Conservation (phyloP, 2,329 filamentous ascomycete genomes). For the Eutypa lata region DNA sequence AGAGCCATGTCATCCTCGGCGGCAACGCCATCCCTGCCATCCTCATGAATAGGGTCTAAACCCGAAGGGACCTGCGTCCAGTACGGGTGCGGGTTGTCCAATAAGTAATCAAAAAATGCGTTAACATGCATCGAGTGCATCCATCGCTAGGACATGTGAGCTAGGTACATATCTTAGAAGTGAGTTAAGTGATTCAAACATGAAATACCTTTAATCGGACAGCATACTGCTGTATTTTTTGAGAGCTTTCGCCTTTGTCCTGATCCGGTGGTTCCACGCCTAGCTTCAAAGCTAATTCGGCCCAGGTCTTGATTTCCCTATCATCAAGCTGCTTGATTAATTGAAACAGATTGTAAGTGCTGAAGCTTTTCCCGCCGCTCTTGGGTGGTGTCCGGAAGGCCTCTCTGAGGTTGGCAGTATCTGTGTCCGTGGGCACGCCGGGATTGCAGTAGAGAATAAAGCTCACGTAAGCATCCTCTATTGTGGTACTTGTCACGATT, state of each 20-base stretch:
- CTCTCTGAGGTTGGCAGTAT: slow-evolving; percentile 69
- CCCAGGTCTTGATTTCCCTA: slow-evolving; percentile 91
- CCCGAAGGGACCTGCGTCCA: slow-evolving; percentile 71
- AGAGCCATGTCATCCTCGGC: slow-evolving; percentile 87
- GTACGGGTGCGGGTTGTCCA: slow-evolving; percentile 75
- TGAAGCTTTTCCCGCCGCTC: slow-evolving; percentile 84
- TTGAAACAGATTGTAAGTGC: slow-evolving; percentile 71
- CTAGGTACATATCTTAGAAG: slow-evolving; percentile 31
- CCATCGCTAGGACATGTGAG: slow-evolving; percentile 61
- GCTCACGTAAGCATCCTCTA: slow-evolving; percentile 77
- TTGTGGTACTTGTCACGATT: slow-evolving; percentile 64
- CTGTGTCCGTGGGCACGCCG: slow-evolving; percentile 64
- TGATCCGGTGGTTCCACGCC: slow-evolving; percentile 82
- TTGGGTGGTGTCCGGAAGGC: slow-evolving; percentile 78
- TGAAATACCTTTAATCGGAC: slow-evolving; percentile 75
- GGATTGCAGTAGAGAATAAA: slow-evolving; percentile 95
- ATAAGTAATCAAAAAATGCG: slow-evolving; percentile 88
- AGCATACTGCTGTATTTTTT: slow-evolving; percentile 93
- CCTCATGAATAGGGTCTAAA: slow-evolving; percentile 59
- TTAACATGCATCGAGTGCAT: slow-evolving; percentile 96
- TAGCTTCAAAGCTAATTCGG: slow-evolving; percentile 79
- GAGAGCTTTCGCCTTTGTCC: slow-evolving; percentile 81
- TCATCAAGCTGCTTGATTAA: slow-evolving; percentile 74
- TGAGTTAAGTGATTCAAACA: background rate
- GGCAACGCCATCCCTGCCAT: slow-evolving; percentile 75